phyloP scores from a whole-genome alignment of 2,329 filamentous ascomycete genomes.

The Xylariaceae sp. region DNA sequence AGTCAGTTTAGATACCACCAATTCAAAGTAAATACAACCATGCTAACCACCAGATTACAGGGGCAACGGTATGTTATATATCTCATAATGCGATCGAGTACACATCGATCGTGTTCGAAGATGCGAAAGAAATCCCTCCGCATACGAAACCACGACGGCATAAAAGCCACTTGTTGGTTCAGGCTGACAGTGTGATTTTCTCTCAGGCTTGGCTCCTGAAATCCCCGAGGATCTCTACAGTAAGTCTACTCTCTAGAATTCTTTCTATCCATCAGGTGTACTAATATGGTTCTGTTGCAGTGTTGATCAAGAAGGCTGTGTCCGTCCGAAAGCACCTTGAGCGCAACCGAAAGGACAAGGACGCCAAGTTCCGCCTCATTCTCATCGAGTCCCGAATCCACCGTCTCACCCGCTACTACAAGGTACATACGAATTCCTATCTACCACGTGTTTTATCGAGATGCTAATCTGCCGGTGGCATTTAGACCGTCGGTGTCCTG shows the following conservation, averaged over 20 bases:
- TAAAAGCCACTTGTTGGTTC: conserved; percentile 79
- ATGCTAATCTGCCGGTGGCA: too few species aligned
- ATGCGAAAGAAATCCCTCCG: conserved; percentile 9
- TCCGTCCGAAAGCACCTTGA: conserved; percentile 99
- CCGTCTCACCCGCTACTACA: conserved; percentile 73
- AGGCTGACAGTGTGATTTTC: conserved; percentile 88
- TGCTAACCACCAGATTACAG: conserved; percentile 8
- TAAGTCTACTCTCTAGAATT: conserved; percentile 43
- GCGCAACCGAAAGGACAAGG: conserved; percentile 99
- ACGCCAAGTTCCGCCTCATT: conserved; percentile 99
- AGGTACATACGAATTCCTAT: too few species aligned
- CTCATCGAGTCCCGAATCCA: conserved; percentile 99
- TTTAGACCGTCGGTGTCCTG: conserved; percentile 65
- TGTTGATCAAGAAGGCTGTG: conserved; percentile 98
- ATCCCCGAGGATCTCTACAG: conserved; percentile 98
- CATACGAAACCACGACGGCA: conserved; percentile 12
- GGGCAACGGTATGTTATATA: conserved; percentile 70
- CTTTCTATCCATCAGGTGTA: not conserved
- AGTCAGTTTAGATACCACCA: too few species aligned
- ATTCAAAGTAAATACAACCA: not conserved
- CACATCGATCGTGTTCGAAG: too few species aligned
- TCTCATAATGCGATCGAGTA: conserved; percentile 7
- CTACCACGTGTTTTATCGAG: too few species aligned
- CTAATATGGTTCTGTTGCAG: conserved; percentile 10
- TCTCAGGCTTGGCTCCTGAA: conserved; percentile 93